phyloP scores from a whole-genome alignment of 1,284 basidiomycete genomes.

The Ustilago sp. region DNA sequence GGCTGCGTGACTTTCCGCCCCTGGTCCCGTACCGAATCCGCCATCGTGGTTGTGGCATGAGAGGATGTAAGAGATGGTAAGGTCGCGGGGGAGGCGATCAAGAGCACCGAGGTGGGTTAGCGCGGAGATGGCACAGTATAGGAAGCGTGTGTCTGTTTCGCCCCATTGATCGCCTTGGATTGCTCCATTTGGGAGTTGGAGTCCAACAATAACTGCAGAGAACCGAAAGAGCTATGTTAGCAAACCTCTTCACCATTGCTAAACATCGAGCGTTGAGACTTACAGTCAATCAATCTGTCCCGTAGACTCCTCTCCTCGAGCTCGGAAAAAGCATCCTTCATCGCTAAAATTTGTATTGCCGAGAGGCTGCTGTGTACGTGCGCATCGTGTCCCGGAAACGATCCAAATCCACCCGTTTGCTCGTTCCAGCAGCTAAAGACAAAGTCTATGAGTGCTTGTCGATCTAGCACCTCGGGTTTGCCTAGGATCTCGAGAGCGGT shows the following conservation, averaged over 20 bases:
- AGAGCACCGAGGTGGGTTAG: slow-evolving; percentile 81
- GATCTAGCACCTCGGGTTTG: slow-evolving; percentile 79
- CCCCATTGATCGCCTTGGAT: slow-evolving; percentile 92
- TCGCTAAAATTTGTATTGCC: slow-evolving; percentile 90
- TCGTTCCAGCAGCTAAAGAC: slow-evolving; percentile 87
- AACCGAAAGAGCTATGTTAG: not conserved
- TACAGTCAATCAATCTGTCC: slow-evolving; percentile 80
- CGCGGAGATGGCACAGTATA: slow-evolving; percentile 84
- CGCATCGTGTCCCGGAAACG: slow-evolving; percentile 91
- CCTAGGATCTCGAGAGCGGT: slow-evolving; percentile 86
- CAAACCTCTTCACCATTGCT: not conserved
- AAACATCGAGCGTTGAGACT: slow-evolving; percentile 58
- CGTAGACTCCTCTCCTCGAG: slow-evolving; percentile 68
- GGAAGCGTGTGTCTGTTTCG: slow-evolving; percentile 91
- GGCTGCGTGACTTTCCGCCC: slow-evolving; percentile 90
- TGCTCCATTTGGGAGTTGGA: slow-evolving; percentile 78
- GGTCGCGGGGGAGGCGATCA: slow-evolving; percentile 71
- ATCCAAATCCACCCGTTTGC: slow-evolving; percentile 81
- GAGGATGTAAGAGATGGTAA: slow-evolving; percentile 80
- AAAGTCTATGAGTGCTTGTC: slow-evolving; percentile 86
- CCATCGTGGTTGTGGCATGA: slow-evolving; percentile 93
- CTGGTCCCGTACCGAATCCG: slow-evolving; percentile 85
- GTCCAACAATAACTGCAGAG: slow-evolving; percentile 74
- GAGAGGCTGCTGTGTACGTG: slow-evolving; percentile 88
- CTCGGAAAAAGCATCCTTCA: slow-evolving; percentile 82